Conservation (phyloP, 2,329 filamentous ascomycete genomes). For the Alternaria ethzedia region DNA sequence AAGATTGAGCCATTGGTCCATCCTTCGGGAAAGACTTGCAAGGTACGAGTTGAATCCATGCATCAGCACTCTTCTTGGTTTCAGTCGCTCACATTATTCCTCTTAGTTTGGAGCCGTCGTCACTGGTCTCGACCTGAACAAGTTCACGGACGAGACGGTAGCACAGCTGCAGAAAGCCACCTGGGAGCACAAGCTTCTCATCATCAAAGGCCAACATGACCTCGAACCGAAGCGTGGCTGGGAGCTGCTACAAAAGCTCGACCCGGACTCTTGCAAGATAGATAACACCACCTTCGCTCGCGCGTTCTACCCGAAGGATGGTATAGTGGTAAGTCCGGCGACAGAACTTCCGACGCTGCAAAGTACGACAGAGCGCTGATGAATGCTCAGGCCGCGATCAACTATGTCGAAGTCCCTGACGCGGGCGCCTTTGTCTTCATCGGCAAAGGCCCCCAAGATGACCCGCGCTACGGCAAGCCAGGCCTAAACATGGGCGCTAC, state of each 20-base stretch:
- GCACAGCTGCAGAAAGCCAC: conserved; percentile 1
- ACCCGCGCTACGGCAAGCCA: conserved; percentile 2
- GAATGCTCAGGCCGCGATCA: neutral
- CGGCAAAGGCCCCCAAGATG: conserved; percentile 2
- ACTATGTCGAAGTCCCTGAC: conserved; percentile 2
- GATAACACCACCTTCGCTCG: conserved; percentile 2
- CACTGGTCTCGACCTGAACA: conserved; percentile 4
- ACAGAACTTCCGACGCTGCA: neutral
- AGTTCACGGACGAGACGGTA: conserved; percentile 1
- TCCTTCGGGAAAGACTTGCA: conserved; percentile 4
- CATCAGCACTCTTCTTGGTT: neutral
- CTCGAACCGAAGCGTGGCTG: conserved; percentile 1
- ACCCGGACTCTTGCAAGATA: conserved; percentile 3
- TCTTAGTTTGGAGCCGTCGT: conserved; percentile 2
- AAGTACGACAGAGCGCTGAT: neutral
- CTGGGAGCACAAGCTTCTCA: conserved; percentile 4
- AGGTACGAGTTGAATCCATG: neutral
- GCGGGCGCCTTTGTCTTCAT: conserved; percentile 5
- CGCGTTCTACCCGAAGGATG: neutral
- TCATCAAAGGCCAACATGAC: conserved; percentile 6
- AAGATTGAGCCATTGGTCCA: conserved; percentile 7
- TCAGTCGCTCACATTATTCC: neutral
- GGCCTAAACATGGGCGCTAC: conserved; percentile 5
- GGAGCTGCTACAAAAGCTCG: conserved; percentile 1
- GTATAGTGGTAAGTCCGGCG: neutral